A percentile compares a stretch with the other conserved stretches of the same genome.
Conservation (phyloP, 352 stramenopile species). For the Phytophthora pseudosyringae region DNA sequence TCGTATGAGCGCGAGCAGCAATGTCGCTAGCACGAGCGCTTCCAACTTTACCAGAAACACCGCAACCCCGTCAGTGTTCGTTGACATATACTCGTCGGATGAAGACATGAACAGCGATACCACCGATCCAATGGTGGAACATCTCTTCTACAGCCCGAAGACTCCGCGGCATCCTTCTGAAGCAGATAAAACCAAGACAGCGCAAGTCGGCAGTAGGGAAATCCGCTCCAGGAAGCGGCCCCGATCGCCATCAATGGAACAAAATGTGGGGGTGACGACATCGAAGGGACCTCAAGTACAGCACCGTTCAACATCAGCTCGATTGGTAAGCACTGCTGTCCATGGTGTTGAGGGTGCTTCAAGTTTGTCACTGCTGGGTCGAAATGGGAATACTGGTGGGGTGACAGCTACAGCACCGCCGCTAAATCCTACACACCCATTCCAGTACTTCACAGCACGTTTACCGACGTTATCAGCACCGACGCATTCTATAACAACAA, state of each 20-base stretch:
- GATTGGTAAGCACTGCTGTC: background rate
- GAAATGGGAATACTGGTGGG: constrained; percentile 7
- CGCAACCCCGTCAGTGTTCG: constrained; percentile 48
- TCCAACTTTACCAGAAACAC: constrained; percentile 8
- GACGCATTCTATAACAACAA: constrained; percentile 9
- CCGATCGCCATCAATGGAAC: constrained; percentile 29
- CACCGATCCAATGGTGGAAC: constrained; percentile 75
- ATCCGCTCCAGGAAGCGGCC: constrained; percentile 41
- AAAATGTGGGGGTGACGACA: background rate
- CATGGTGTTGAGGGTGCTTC: constrained; percentile 9
- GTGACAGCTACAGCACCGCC: constrained; percentile 1
- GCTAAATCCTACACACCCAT: constrained; percentile 37
- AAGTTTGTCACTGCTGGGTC: constrained; percentile 25
- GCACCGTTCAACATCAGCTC: constrained; percentile 4
- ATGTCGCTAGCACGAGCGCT: background rate
- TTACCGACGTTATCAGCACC: constrained; percentile 23
- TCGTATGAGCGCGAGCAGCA: constrained; percentile 9
- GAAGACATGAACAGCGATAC: constrained; percentile 67
- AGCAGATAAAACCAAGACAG: background rate
- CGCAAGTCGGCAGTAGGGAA: background rate
- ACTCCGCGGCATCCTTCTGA: constrained; percentile 39
- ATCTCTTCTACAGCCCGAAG: constrained; percentile 83
- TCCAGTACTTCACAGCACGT: constrained; percentile 63
- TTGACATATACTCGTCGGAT: constrained; percentile 65
- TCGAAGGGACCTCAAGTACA: constrained; percentile 1